A percentile compares a stretch with the other conserved stretches of the same genome.
Conservation (phyloP, 2,329 filamentous ascomycete species). For the Bipolaris sorokiniana region DNA sequence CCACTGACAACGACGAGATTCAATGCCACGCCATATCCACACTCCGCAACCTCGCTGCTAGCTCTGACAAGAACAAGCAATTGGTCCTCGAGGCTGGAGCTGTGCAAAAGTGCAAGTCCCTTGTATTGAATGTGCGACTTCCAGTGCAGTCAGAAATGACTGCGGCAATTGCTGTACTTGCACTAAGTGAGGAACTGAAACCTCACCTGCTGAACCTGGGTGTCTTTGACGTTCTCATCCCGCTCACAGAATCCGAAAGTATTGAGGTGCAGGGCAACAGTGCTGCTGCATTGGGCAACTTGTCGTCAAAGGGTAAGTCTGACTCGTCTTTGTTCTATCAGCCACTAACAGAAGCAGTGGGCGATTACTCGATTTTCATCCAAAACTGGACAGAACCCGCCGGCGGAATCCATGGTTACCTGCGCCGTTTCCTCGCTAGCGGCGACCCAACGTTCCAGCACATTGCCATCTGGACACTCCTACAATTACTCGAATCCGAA, state of each 20-base stretch:
- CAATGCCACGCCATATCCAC: slow-evolving; percentile 99
- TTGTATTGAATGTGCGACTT: slow-evolving; percentile 89
- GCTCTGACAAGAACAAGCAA: slow-evolving; percentile 96
- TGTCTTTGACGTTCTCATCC: slow-evolving; percentile 95
- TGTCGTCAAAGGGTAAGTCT: slow-evolving; percentile 87
- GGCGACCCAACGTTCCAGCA: slow-evolving; percentile 98
- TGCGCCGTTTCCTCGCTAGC: slow-evolving; percentile 89
- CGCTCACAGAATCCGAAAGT: slow-evolving; percentile 90
- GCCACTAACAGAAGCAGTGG: slow-evolving; percentile 65
- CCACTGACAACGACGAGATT: slow-evolving; percentile 97
- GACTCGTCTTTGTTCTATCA: background rate
- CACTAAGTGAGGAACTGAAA: slow-evolving; percentile 94
- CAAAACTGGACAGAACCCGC: slow-evolving; percentile 92
- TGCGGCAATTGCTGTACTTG: slow-evolving; percentile 95
- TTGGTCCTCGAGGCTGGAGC: slow-evolving; percentile 96
- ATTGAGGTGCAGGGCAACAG: slow-evolving; percentile 99
- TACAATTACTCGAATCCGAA: slow-evolving; percentile 94
- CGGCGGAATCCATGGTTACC: slow-evolving; percentile 93
- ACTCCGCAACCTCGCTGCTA: slow-evolving; percentile 90
- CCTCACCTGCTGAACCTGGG: slow-evolving; percentile 86
- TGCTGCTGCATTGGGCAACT: slow-evolving; percentile 90
- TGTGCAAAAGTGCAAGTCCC: slow-evolving; percentile 97
- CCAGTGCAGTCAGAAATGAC: slow-evolving; percentile 99
- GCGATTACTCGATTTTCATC: slow-evolving; percentile 95
- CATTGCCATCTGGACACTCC: slow-evolving; percentile 96